Evolutionary conservation across 2,329 filamentous ascomycete species (phyloP), one percentile per base, ranked within the genome.

Genomic region (Fusarium algeriense): DNA sequence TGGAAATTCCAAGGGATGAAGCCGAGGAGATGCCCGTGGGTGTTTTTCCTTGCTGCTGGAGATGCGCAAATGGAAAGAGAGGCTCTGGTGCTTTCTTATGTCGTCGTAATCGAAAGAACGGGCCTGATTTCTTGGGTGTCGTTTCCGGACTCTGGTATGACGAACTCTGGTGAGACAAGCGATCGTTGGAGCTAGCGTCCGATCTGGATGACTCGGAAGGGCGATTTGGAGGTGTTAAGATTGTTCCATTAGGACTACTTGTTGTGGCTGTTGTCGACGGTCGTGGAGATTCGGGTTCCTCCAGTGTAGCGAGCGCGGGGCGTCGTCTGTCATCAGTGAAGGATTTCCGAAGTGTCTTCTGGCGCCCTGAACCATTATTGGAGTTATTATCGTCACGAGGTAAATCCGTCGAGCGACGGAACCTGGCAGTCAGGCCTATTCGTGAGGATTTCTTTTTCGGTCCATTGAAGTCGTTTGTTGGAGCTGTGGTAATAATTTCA

Each of bases 401-500:
- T 12, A 85, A 71, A 56, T 89, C 87, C 56, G 82, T 84, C 4
- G 87, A 88, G 49, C 84, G 85, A 56, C 87, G 86, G 58, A 88
- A 82, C 38, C 85, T 85, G 57, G 84, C 81, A 28, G 86, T 83
- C 23, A 90, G 81, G 74, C 84, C 86, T 67, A 89, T 83, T 43
- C 88, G 85, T 35, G 88, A 86, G 43, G 85, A 80, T 71, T 87
- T 89, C 78, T 88, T 90, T 52, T 84, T 87, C 66, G 85, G 79
- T 54, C 79, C 74, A 38, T 85, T 84, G 23, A 89, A 78, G 55
- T 92, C 88, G 73, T 90, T 88, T 12, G 94, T 96, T 13, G 96
- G 95, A 19, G 95, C 93, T 14, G 95, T 98, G 53, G 93, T 97
- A 80, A 98, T 96, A 78, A 98, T 98, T 73, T 89, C 85, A 50